Conservation (phyloP, 2,329 filamentous ascomycete species). For the Keithomyces neogunnii region DNA sequence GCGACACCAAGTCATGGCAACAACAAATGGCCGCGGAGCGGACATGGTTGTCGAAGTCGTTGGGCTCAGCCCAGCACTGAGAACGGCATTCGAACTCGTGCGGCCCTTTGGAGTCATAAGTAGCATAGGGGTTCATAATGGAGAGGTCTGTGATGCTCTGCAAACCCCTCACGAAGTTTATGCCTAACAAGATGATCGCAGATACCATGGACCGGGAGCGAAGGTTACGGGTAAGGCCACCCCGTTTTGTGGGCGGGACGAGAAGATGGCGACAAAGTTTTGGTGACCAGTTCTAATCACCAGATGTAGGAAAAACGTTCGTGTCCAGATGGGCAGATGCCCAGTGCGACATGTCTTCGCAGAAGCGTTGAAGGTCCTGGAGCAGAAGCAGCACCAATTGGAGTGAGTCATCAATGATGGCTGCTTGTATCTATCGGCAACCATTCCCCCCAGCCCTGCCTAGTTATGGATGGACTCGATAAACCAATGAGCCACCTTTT, state of each 20-base stretch:
- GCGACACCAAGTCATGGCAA: slow-evolving; percentile 59
- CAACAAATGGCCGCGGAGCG: slow-evolving; percentile 72
- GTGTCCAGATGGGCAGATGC: slow-evolving; percentile 67
- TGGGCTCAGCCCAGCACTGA: slow-evolving; percentile 58
- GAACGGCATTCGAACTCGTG: slow-evolving; percentile 62
- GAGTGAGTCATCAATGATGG: slow-evolving; percentile 38
- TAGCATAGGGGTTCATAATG: slow-evolving; percentile 70
- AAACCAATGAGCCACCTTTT: neutral
- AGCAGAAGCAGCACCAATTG: slow-evolving; percentile 57
- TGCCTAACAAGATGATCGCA: slow-evolving; percentile 23
- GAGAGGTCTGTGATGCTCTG: slow-evolving; percentile 40
- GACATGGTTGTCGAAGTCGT: slow-evolving; percentile 80
- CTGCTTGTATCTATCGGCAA: neutral
- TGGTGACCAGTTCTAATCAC: slow-evolving; percentile 14
- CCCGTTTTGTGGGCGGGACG: neutral
- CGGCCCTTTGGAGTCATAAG: slow-evolving; percentile 66
- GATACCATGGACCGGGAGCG: slow-evolving; percentile 58
- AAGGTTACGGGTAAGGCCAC: slow-evolving; percentile 46
- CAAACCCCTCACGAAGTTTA: neutral
- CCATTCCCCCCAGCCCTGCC: neutral
- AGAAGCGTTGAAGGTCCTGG: slow-evolving; percentile 55
- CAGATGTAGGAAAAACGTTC: slow-evolving; percentile 55
- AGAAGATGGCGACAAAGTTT: neutral
- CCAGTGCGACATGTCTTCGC: slow-evolving; percentile 64
- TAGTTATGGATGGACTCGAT: too few relatives aligned